phyloP scores from a whole-genome alignment of 352 stramenopile genomes.

The Plasmopara viticola region DNA sequence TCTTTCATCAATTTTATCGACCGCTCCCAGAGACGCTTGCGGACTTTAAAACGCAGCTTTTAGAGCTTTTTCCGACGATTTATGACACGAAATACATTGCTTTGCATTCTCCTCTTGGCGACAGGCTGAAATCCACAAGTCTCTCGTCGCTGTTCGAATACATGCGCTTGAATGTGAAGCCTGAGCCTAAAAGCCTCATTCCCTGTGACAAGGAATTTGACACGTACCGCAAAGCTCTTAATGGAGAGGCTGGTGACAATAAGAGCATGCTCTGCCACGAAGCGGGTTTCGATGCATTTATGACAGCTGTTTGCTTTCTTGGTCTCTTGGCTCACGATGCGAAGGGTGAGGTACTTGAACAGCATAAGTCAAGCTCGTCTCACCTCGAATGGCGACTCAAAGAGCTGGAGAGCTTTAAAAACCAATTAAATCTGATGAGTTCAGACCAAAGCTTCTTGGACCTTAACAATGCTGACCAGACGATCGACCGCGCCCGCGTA shows the following conservation, averaged over 20 bases:
- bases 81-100: constrained; percentile 78
- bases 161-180: constrained; percentile 62
- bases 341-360: constrained; percentile 38
- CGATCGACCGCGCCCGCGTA: constrained; percentile 57
- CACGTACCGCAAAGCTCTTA: constrained; percentile 52
- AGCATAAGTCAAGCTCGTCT: constrained; percentile 17
- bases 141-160: constrained; percentile 69
- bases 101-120: constrained; percentile 41
- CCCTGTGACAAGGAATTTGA: constrained; percentile 50
- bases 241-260: constrained; percentile 38
- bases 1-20: constrained; percentile 81
- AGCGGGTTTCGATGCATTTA: constrained; percentile 82
- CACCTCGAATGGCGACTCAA: constrained; percentile 32
- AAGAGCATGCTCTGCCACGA: constrained; percentile 69
- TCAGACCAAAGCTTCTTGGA: constrained; percentile 62
- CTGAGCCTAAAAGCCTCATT: constrained; percentile 45
- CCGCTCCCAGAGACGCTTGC: constrained; percentile 59
- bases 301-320: constrained; percentile 77
- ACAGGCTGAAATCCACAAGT: constrained; percentile 55
- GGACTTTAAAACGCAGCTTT: constrained; percentile 66
- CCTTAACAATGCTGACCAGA: constrained; percentile 43
- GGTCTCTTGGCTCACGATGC: constrained; percentile 54
- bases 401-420: constrained; percentile 52
- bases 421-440: constrained; percentile 78
- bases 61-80: constrained; percentile 65